Evolutionary conservation across 371 early-diverging fungal species (phyloP).

Genomic region (Mucor indicus): DNA sequence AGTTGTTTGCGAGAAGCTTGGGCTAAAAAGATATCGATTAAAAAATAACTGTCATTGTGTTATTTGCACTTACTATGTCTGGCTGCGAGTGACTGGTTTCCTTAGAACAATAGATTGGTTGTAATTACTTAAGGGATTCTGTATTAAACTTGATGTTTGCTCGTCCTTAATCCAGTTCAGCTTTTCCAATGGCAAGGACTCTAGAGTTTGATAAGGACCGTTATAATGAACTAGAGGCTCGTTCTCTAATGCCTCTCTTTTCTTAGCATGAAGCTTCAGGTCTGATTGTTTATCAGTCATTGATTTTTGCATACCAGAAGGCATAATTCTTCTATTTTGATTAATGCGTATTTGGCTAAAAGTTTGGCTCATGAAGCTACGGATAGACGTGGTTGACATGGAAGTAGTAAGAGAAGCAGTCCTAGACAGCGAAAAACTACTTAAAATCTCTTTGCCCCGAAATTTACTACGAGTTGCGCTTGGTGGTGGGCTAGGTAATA

Average conservation of each 20-base stretch:
- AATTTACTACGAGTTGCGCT: constrained; percentile 8
- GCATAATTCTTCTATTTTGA: constrained; percentile 20
- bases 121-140: constrained; percentile 22
- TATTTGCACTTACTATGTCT: constrained; percentile 16
- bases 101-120: constrained; percentile 19
- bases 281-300: not conserved
- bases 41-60: not conserved
- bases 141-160: constrained; percentile 5
- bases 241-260: not conserved
- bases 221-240: constrained; percentile 34
- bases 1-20: not conserved
- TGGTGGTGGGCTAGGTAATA: constrained; percentile 26
- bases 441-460: constrained; percentile 11
- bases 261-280: not conserved
- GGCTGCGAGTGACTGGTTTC: constrained; percentile 19
- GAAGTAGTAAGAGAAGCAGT: constrained; percentile 14
- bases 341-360: constrained; percentile 7
- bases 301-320: constrained; percentile 12
- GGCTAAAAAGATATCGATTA: not conserved
- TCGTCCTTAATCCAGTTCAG: constrained; percentile 35
- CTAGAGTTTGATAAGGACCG: constrained; percentile 26
- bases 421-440: constrained; percentile 13
- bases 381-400: constrained; percentile 14
- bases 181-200: constrained; percentile 24
- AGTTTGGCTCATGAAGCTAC: constrained; percentile 20